A percentile compares a stretch with the other conserved stretches of the same genome.
Evolutionary conservation across 2,329 filamentous ascomycete species (phyloP).

Genomic region (Trichophyton mentagrophytes): DNA sequence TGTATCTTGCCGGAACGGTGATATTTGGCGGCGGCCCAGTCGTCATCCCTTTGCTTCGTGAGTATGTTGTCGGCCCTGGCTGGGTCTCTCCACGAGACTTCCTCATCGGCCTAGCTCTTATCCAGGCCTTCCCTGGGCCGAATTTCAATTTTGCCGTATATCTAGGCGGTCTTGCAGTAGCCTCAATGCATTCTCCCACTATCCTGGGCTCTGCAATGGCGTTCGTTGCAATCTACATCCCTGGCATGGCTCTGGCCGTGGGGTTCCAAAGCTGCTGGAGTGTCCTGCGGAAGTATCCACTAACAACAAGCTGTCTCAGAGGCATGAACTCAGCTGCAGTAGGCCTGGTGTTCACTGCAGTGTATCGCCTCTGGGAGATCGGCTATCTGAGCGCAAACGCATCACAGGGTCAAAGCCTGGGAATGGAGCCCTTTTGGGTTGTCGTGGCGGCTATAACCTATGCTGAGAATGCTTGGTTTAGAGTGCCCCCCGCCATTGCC

Average conservation of each 20-base stretch:
- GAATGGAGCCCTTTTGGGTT: slow-evolving; percentile 51
- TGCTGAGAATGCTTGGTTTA: slow-evolving; percentile 39
- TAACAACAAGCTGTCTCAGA: slow-evolving; percentile 39
- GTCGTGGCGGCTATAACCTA: slow-evolving; percentile 43
- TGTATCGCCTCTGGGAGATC: slow-evolving; percentile 51
- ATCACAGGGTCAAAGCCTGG: slow-evolving; percentile 41
- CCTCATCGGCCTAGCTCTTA: slow-evolving; percentile 57
- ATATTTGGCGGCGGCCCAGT: slow-evolving; percentile 54
- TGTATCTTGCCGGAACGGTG: slow-evolving; percentile 60
- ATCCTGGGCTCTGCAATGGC: slow-evolving; percentile 40
- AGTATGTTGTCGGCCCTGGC: slow-evolving; percentile 50
- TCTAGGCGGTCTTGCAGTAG: slow-evolving; percentile 40
- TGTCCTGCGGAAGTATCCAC: slow-evolving; percentile 33
- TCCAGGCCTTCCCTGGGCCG: slow-evolving; percentile 55
- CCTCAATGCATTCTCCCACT: slow-evolving; percentile 20
- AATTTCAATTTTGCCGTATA: slow-evolving; percentile 43
- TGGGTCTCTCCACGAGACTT: slow-evolving; percentile 62
- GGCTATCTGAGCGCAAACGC: slow-evolving; percentile 43
- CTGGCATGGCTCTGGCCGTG: slow-evolving; percentile 25
- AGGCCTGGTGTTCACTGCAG: slow-evolving; percentile 50
- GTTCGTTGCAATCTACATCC: slow-evolving; percentile 34
- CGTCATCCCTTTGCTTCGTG: slow-evolving; percentile 50
- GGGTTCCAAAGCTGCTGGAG: slow-evolving; percentile 42
- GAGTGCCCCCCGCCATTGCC: slow-evolving; percentile 30
- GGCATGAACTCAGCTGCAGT: slow-evolving; percentile 50